Conservation (phyloP, 2,329 filamentous ascomycete genomes). For the Claviceps sp. region DNA sequence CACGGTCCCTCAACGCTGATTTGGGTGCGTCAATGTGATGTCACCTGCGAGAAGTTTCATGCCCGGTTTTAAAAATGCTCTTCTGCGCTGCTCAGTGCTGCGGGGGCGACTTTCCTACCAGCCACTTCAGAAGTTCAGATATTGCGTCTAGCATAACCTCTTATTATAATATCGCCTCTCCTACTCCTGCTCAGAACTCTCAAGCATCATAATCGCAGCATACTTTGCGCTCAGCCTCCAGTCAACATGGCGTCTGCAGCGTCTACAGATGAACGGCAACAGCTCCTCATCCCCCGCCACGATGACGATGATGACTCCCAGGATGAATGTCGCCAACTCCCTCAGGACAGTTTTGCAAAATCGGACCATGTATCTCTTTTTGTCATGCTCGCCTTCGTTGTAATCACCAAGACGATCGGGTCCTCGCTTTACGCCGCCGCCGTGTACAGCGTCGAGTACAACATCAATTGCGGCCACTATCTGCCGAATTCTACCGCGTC, state of each 20-base stretch:
- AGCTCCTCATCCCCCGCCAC: slow-evolving; percentile 1
- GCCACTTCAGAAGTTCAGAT: neutral
- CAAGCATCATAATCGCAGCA: neutral
- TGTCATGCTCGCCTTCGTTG: neutral
- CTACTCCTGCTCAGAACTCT: too few relatives aligned
- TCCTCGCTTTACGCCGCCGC: neutral
- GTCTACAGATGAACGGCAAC: neutral
- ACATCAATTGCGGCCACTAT: slow-evolving; percentile 1
- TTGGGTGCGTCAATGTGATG: neutral
- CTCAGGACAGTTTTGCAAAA: slow-evolving; percentile 1
- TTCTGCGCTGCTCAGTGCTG: neutral
- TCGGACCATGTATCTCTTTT: slow-evolving; percentile 1
- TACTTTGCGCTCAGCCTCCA: neutral
- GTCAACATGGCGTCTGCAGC: neutral
- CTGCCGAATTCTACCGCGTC: neutral
- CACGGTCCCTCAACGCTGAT: too few relatives aligned
- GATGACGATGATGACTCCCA: neutral
- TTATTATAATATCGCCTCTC: too few relatives aligned
- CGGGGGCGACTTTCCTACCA: neutral
- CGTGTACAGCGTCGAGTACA: neutral
- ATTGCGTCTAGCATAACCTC: neutral
- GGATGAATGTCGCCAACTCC: slow-evolving; percentile 1
- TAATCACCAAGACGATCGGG: neutral
- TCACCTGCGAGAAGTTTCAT: neutral
- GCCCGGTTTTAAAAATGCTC: neutral